Base-by-base conservation (phyloP, 495 filamentous ascomycete species). In the Penicillium ochrochloron region DNA sequence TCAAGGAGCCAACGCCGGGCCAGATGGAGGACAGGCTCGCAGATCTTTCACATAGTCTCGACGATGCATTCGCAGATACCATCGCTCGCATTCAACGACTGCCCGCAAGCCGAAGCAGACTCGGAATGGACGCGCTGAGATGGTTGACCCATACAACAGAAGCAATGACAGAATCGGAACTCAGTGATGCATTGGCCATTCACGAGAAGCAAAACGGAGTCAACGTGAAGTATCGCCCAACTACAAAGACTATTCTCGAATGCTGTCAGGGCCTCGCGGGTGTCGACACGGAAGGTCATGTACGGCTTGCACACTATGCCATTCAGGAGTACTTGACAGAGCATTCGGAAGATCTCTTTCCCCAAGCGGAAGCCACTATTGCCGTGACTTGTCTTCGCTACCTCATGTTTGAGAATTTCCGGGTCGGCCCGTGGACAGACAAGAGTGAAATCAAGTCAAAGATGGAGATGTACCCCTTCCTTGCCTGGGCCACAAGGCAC, bases 381-480 rank as follows among this genome's bases (percentile, higher is more conserved):
- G 48, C 48, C 5, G 48, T 52, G 15, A 52, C 48, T 52, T 52
- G 48, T 11, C 48, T 52, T 31, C 48, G 48, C 27, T 52, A 52
- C 48, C 14, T 52, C 31, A 14, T 52, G 3, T 52, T 52, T 17
- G 48, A 52, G 25, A n/a, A 29, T 25, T 52, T 52, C 21, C 48
- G 31, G 23, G 48, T 31, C 15, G 48, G 48, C 3, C 48, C 48
- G 17, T 52, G 48, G 48, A 5, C 25, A 31, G 8, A 12, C 21
- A 14, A 31, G 14, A 29, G 11, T 52, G 48, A 52, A 31, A 29
- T 52, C 12, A 6, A 52, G 48, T 52, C 48, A 4, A 52, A 2
- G 25, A 52, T 52, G 48, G 23, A 23, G 27, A 8, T 10, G 1
- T 52, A 52, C 5, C 48, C 48, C 7, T 52, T 52, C 15, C 48